These are phyloP conservation scores for Kewa caespitosa DNA, from an alignment of 179 eudicot species.

Conservation along the genomic window DNA sequence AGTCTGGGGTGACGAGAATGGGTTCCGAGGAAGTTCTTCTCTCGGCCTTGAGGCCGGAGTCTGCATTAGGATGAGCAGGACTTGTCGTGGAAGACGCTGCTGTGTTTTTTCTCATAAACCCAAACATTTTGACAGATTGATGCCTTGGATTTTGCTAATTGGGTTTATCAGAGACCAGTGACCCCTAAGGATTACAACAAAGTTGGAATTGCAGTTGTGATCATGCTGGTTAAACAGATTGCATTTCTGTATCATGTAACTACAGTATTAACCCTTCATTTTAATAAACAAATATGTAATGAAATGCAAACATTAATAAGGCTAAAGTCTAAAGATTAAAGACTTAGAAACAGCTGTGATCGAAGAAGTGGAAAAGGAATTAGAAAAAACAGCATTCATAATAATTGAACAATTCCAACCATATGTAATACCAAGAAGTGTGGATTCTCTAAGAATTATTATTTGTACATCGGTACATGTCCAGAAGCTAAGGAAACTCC, in stretches of 20 bases:
- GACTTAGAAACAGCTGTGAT: too few relatives aligned
- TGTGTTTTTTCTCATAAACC: conserved; percentile 42
- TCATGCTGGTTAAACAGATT: neutral
- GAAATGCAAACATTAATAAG: too few relatives aligned
- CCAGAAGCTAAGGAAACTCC: neutral
- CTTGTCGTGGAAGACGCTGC: conserved; percentile 35
- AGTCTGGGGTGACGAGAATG: conserved; percentile 29
- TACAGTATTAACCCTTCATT: neutral
- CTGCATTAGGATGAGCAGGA: conserved; percentile 30
- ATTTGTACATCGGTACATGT: neutral
- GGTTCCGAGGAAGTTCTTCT: conserved; percentile 74
- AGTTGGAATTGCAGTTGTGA: neutral
- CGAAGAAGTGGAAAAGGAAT: neutral
- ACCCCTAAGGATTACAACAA: neutral
- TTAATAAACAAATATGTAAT: too few relatives aligned
- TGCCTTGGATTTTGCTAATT: conserved; percentile 3
- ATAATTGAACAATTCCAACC: neutral
- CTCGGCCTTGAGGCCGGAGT: conserved; percentile 23
- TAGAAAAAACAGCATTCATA: neutral
- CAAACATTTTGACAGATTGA: conserved; percentile 51
- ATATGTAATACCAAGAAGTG: neutral
- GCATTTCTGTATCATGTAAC: neutral
- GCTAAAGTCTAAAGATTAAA: too few relatives aligned
- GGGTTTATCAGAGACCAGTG: neutral
- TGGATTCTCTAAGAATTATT: neutral